Base-by-base conservation (phyloP, 768 basidiomycete genomes). In the Cystobasidium ongulense region DNA sequence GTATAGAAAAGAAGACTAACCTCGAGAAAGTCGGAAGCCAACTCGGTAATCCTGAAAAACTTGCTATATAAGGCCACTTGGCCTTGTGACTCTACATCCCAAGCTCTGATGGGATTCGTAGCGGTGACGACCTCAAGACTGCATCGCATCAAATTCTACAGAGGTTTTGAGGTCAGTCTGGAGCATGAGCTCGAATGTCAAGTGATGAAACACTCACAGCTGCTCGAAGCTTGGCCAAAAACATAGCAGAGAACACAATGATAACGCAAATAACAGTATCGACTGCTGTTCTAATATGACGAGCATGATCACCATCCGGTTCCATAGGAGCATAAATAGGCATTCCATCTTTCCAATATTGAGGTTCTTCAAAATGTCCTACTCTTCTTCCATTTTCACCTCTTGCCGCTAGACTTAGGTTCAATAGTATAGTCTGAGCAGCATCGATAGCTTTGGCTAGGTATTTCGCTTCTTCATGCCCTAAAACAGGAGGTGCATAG, bases 231-330 rank as follows among this genome's bases (percentile, higher is more conserved):
- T 71, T 71, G 8, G 68, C 53, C 43, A 71, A 46, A 29, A 71
- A 71, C 68, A 71, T 71, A 10, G 68, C 68, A 10, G 68, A 36
- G 39, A 71, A 71, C 15, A 71, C 68, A 36, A 71, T 71, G 31
- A 71, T 71, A 25, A 71, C 68, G 31, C 68, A 71, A 53, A 71
- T 43, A 31, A 59, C 54, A 3, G 68, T 71, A 46, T 71, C 68
- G 68, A 71, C 68, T 1, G 68, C 68, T 11, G 68, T 57, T 13
- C 50, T 27, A 21, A 71, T 36, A 36, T 71, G 68, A 27, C 52
- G 27, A 3, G 68, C 68, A 71, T 71, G 68, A 17, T 71, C 68
- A 1, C 13, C 68, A 43, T 71, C 68, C 29, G 68, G 68, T 52
- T 71, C 54, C 68, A 71, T 59, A 38, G 68, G 68, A 33, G 33